Evolutionary conservation across 441 rosid genomes (phyloP).

Genomic region (Gossypium davidsonii): DNA sequence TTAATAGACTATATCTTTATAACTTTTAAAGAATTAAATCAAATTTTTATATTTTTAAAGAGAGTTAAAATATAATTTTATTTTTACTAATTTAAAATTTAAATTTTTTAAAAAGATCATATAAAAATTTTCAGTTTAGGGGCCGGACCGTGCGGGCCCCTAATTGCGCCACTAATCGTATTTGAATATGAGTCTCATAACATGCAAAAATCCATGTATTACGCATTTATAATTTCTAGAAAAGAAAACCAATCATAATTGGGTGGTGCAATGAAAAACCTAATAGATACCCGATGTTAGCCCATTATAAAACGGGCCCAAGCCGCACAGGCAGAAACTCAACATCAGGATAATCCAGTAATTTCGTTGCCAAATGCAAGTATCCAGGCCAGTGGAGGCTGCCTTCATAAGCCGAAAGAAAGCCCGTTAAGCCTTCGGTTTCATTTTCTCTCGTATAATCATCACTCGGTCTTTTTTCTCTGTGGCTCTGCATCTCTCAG

Average conservation of each 20-base stretch:
- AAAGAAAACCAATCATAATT: not conserved
- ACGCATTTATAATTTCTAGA: too few species aligned
- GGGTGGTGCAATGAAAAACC: not conserved
- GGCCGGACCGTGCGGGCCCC: too few species aligned
- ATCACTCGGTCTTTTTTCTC: not conserved
- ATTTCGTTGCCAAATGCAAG: slow-evolving; percentile 6
- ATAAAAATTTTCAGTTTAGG: too few species aligned
- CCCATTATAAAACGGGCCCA: not conserved
- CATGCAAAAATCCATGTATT: too few species aligned
- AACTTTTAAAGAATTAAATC: too few species aligned
- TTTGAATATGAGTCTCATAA: too few species aligned
- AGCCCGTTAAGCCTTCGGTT: slow-evolving; percentile 17
- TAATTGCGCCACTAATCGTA: too few species aligned
- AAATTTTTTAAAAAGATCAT: too few species aligned
- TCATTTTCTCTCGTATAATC: not conserved
- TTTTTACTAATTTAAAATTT: too few species aligned
- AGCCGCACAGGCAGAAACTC: not conserved
- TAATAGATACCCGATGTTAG: not conserved
- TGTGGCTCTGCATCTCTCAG: slow-evolving; percentile 26
- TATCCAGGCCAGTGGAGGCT: not conserved
- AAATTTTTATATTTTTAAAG: too few species aligned
- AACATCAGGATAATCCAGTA: not conserved
- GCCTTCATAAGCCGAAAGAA: not conserved
- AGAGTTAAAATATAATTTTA: too few species aligned
- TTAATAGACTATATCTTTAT: too few species aligned